Evolutionary conservation across 2,329 filamentous ascomycete species (phyloP).

Genomic region (Thermoascus crustaceus): DNA sequence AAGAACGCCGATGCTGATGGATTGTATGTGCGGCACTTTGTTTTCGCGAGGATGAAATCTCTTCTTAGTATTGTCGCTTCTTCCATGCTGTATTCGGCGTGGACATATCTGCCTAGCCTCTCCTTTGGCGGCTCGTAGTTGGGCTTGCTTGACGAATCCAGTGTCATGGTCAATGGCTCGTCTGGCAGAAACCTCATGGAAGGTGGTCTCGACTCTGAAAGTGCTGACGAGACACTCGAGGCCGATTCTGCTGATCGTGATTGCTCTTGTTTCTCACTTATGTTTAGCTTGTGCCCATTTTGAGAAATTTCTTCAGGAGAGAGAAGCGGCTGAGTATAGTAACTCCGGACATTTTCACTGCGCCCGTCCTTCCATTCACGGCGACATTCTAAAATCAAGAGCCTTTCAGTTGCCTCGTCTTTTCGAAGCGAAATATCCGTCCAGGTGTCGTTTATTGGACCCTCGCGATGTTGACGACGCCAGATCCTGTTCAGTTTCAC

Average conservation of each 20-base stretch:
- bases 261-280: slow-evolving; percentile 10
- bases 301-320: slow-evolving; percentile 19
- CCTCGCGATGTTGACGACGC: slow-evolving; percentile 60
- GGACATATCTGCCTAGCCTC: slow-evolving; percentile 31
- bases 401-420: slow-evolving; percentile 50
- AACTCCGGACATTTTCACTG: slow-evolving; percentile 55
- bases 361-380: slow-evolving; percentile 56
- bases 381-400: slow-evolving; percentile 59
- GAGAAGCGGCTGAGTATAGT: slow-evolving; percentile 47
- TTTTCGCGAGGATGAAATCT: slow-evolving; percentile 38
- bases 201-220: background rate
- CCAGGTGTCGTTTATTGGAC: slow-evolving; percentile 67
- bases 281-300: slow-evolving; percentile 8
- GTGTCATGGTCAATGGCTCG: slow-evolving; percentile 21
- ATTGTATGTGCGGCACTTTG: slow-evolving; percentile 37
- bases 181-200: slow-evolving; percentile 13
- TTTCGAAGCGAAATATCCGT: slow-evolving; percentile 55
- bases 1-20: slow-evolving; percentile 33
- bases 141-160: no score
- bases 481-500: slow-evolving; percentile 50
- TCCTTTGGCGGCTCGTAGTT: slow-evolving; percentile 29
- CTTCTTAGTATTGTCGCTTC: slow-evolving; percentile 16
- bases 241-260: slow-evolving; percentile 9
- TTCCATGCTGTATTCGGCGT: slow-evolving; percentile 29
- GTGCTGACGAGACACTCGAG: background rate